Percentiles rank a stretch among this genome's conserved stretches.
Conservation (phyloP, 305 asterid species). For the Fraxinus paxiana region DNA sequence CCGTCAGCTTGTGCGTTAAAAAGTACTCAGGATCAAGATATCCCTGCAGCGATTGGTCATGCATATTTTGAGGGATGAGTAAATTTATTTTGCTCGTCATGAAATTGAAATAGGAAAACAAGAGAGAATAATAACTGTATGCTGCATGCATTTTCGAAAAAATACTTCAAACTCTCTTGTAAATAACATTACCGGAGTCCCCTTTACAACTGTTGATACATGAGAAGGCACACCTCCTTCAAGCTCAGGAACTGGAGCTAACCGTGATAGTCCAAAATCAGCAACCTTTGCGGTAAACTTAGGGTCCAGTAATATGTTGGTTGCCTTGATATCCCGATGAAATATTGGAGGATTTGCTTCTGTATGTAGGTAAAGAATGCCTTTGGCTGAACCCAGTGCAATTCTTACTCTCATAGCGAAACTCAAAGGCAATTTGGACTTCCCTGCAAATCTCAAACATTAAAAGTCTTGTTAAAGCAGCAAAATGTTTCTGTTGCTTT, state of each 20-base stretch:
- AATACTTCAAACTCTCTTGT: neutral
- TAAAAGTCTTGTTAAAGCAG: neutral
- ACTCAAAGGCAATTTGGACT: slow-evolving; percentile 47
- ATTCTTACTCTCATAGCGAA: slow-evolving; percentile 72
- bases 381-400: slow-evolving; percentile 79
- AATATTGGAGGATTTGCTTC: slow-evolving; percentile 98
- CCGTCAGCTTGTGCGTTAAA: slow-evolving; percentile 84
- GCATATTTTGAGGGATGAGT: neutral
- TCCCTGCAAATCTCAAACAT: slow-evolving; percentile 41
- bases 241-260: slow-evolving; percentile 76
- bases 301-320: slow-evolving; percentile 78
- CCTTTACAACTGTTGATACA: slow-evolving; percentile 88
- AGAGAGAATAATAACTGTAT: neutral
- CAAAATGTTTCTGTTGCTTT: neutral
- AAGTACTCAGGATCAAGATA: slow-evolving; percentile 98
- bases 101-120: neutral
- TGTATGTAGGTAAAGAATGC: slow-evolving; percentile 86
- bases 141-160: neutral
- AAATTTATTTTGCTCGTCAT: neutral
- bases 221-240: slow-evolving; percentile 70
- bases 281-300: slow-evolving; percentile 79
- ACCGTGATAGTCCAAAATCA: slow-evolving; percentile 89
- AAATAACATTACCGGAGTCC: slow-evolving; percentile 77
- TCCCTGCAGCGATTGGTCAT: slow-evolving; percentile 50
- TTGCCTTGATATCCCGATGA: slow-evolving; percentile 93